These are phyloP conservation scores for Afroboletus lepidellus DNA, from an alignment of 1,284 basidiomycete genomes.

Conservation along the genomic window DNA sequence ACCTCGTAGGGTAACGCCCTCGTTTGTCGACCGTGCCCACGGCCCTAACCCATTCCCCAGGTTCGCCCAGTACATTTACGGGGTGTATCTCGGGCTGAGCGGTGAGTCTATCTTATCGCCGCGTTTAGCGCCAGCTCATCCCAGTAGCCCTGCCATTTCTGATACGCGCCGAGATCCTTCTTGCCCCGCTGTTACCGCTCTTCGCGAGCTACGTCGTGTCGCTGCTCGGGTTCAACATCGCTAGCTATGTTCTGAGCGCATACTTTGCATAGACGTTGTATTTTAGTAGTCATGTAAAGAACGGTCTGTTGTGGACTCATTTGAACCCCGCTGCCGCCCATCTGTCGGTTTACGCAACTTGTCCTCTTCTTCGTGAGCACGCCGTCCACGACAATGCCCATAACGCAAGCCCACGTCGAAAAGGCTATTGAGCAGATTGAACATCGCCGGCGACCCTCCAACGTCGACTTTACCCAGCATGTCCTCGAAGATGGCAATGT, in stretches of 20 bases:
- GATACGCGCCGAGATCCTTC: slow-evolving; percentile 80
- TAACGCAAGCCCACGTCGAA: slow-evolving; percentile 56
- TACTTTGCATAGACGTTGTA: slow-evolving; percentile 60
- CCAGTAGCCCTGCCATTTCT: slow-evolving; percentile 83
- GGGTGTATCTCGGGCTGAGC: slow-evolving; percentile 86
- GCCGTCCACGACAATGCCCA: slow-evolving; percentile 36
- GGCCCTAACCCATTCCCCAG: slow-evolving; percentile 37
- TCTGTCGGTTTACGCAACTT: slow-evolving; percentile 12
- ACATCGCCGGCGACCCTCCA: slow-evolving; percentile 58
- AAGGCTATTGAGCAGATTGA: slow-evolving; percentile 75
- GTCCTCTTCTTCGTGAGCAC: slow-evolving; percentile 6
- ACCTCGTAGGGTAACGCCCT: slow-evolving; percentile 70
- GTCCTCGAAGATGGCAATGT: slow-evolving; percentile 84
- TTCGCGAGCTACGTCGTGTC: slow-evolving; percentile 84
- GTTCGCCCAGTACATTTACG: slow-evolving; percentile 86
- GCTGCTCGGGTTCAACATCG: slow-evolving; percentile 86
- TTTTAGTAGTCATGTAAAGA: slow-evolving; percentile 13
- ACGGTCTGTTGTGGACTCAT: slow-evolving; percentile 10
- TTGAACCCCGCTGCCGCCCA: slow-evolving; percentile 30
- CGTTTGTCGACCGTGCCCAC: background rate
- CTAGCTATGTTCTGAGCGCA: slow-evolving; percentile 68
- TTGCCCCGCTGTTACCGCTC: slow-evolving; percentile 82
- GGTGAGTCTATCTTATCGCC: slow-evolving; percentile 42
- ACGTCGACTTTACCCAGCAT: slow-evolving; percentile 88
- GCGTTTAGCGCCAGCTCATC: slow-evolving; percentile 1